These are phyloP conservation scores for Mortierella sp. DNA, from an alignment of 371 early-diverging fungal species.

Conservation along the genomic window DNA sequence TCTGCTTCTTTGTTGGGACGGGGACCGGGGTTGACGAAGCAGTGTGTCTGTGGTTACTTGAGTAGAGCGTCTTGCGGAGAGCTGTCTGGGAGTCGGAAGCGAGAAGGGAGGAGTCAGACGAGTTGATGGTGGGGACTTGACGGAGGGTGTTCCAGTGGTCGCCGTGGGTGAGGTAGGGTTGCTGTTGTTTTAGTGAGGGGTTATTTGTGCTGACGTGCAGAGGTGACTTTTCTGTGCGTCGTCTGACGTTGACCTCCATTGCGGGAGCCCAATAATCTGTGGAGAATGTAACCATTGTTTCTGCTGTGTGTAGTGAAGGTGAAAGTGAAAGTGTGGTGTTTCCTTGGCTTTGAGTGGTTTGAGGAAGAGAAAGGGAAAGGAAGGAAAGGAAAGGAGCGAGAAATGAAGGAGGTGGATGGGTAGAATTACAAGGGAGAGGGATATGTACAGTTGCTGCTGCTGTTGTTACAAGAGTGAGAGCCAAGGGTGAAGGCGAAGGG, in stretches of 20 bases:
- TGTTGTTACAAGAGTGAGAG: background rate
- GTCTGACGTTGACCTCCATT: conserved; percentile 61
- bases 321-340: conserved; percentile 6
- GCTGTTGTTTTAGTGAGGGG: background rate
- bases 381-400: background rate
- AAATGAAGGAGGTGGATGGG: background rate
- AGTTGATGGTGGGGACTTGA: conserved; percentile 47
- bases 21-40: conserved; percentile 15
- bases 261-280: conserved; percentile 66
- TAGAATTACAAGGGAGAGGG: background rate
- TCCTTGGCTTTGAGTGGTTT: background rate
- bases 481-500: background rate
- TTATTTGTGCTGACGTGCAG: conserved; percentile 9
- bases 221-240: conserved; percentile 54
- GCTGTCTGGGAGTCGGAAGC: conserved; percentile 7
- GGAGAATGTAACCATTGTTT: conserved; percentile 61
- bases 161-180: conserved; percentile 11
- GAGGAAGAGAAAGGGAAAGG: too few species aligned
- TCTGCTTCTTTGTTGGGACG: conserved; percentile 37
- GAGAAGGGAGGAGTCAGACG: conserved; percentile 16
- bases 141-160: conserved; percentile 39
- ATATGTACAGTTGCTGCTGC: background rate
- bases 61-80: background rate
- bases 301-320: background rate
- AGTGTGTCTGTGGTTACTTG: conserved; percentile 15